A percentile compares a stretch with the other conserved stretches of the same genome.
Evolutionary conservation across 2,329 filamentous ascomycete genomes (phyloP).

Genomic region (Aschersonia sp.): DNA sequence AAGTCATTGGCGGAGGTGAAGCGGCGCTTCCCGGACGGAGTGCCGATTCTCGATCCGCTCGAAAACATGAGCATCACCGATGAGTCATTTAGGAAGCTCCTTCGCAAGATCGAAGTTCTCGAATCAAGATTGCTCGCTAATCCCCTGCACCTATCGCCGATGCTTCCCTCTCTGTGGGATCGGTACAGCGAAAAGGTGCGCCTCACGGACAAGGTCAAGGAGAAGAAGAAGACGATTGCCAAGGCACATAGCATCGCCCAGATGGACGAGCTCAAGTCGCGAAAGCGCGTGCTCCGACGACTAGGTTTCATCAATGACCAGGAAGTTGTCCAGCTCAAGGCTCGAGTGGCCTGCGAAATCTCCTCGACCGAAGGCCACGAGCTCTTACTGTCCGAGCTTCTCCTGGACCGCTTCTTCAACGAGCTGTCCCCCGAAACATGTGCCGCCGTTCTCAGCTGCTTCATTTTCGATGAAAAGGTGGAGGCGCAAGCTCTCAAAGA

Average conservation of each 20-base stretch:
- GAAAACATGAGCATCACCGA: conserved; percentile 94
- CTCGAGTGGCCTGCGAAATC: conserved; percentile 93
- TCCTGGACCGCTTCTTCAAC: conserved; percentile 98
- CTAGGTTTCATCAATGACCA: conserved; percentile 91
- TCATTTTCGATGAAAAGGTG: conserved; percentile 95
- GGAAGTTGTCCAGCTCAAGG: conserved; percentile 93
- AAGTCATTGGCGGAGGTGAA: conserved; percentile 66
- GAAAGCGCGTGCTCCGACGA: conserved; percentile 86
- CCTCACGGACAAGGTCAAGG: conserved; percentile 66
- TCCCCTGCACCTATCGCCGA: conserved; percentile 79
- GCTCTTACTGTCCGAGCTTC: conserved; percentile 76
- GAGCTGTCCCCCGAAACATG: conserved; percentile 78
- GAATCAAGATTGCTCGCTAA: conserved; percentile 82
- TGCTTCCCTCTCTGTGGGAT: conserved; percentile 71
- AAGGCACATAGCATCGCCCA: conserved; percentile 81
- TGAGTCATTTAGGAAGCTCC: conserved; percentile 81
- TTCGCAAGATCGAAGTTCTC: conserved; percentile 91
- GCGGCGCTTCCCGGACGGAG: conserved; percentile 79
- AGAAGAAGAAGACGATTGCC: conserved; percentile 72
- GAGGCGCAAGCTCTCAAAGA: conserved; percentile 66
- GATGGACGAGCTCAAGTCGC: conserved; percentile 87
- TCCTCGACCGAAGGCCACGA: conserved; percentile 85
- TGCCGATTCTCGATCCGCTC: conserved; percentile 80
- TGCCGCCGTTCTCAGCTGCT: conserved; percentile 76
- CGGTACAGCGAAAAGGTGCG: conserved; percentile 74